Percentiles rank a stretch among this genome's conserved stretches.
These are phyloP conservation scores for Colletotrichum graminicola DNA, from an alignment of 2,329 filamentous ascomycete genomes.

Conservation along the genomic window DNA sequence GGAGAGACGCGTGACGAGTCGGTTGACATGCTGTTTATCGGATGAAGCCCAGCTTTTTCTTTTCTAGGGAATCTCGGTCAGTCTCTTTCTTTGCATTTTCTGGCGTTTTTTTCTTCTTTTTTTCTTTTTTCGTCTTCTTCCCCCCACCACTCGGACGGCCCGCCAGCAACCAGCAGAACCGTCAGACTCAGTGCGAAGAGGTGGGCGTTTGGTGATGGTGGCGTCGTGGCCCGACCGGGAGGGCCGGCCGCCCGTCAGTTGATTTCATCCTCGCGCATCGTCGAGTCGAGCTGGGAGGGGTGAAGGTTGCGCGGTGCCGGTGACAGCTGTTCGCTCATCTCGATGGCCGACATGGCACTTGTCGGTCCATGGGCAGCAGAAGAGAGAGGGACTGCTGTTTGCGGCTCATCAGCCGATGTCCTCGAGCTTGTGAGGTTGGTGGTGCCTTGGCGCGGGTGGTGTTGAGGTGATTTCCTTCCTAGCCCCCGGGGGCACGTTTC, in stretches of 20 bases:
- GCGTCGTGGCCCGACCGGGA: too few species aligned
- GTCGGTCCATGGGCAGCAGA: neutral
- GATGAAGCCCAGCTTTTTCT: neutral
- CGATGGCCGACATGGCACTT: constrained; percentile 28
- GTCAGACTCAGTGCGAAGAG: too few species aligned
- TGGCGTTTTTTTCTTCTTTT: too few species aligned
- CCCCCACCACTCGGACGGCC: too few species aligned
- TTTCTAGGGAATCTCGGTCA: constrained; percentile 13
- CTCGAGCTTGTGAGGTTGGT: neutral
- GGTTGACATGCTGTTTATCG: constrained; percentile 14
- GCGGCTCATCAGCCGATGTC: constrained; percentile 17
- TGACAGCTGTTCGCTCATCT: constrained; percentile 26
- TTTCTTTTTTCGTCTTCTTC: neutral
- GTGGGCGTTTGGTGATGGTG: too few species aligned
- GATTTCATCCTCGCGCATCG: too few species aligned
- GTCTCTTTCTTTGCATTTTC: neutral
- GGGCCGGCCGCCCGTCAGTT: neutral
- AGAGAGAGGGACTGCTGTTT: too few species aligned
- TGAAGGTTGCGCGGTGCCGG: constrained; percentile 1
- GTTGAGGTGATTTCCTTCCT: neutral
- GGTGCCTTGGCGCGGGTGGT: neutral
- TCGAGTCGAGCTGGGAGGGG: neutral
- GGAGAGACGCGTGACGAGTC: neutral
- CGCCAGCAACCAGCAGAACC: too few species aligned
- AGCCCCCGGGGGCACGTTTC: neutral